Conservation (phyloP, 2,329 filamentous ascomycete species). For the Trichoderma afroharzianum region DNA sequence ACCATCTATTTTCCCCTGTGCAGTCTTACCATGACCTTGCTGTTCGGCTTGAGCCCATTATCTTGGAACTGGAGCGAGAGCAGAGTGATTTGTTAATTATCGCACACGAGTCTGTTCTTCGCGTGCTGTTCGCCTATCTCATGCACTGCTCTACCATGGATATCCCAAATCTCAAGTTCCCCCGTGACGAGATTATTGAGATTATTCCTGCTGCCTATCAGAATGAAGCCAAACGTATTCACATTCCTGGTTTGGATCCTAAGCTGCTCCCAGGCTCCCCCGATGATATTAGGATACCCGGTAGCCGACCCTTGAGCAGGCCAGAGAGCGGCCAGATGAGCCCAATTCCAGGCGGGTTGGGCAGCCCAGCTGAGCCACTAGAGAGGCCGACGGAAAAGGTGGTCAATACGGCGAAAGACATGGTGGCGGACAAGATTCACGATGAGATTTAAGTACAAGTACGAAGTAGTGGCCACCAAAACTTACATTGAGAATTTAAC, state of each 20-base stretch:
- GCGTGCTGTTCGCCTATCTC: constrained; percentile 93
- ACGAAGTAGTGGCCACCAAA: constrained; percentile 1
- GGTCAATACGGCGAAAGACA: constrained; percentile 47
- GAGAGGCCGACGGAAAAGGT: constrained; percentile 47
- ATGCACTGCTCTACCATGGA: constrained; percentile 98
- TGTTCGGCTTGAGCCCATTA: constrained; percentile 96
- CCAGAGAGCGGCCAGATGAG: constrained; percentile 37
- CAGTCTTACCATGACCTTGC: constrained; percentile 98
- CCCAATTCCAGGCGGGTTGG: constrained; percentile 46
- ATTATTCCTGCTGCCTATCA: constrained; percentile 97
- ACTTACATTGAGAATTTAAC: background rate
- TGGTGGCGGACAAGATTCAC: constrained; percentile 50
- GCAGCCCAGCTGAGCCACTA: constrained; percentile 43
- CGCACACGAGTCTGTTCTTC: constrained; percentile 94
- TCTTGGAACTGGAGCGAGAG: constrained; percentile 93
- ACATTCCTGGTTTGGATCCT: constrained; percentile 67
- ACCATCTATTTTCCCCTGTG: background rate
- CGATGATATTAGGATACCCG: constrained; percentile 73
- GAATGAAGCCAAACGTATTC: constrained; percentile 88
- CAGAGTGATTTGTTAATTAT: constrained; percentile 98
- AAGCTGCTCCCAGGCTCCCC: constrained; percentile 73
- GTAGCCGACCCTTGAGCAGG: constrained; percentile 27
- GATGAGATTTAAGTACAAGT: constrained; percentile 44
- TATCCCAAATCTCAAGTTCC: constrained; percentile 90
- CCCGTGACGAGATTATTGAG: constrained; percentile 96